Evolutionary conservation across 2,329 filamentous ascomycete genomes (phyloP), one percentile per base, ranked within the genome.

Genomic region (Talaromyces rugulosus): DNA sequence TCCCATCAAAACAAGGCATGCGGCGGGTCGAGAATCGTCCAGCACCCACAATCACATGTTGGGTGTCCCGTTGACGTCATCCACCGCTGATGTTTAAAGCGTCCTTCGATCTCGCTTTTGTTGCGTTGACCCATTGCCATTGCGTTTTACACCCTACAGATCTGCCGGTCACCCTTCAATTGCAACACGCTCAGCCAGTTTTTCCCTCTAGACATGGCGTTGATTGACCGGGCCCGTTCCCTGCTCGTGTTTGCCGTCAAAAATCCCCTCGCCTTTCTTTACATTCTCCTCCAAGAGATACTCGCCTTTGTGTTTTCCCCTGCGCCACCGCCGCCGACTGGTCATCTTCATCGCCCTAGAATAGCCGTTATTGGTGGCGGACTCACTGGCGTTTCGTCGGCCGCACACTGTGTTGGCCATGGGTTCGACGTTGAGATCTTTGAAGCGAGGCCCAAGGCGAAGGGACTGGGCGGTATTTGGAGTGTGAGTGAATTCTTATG

Each of bases 381-480:
- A 1, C 81, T 96, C 60, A 95, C 91, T 4, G 85, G 85, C 44
- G 87, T 95, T 2, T 91, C 90, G 1, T 86, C 90, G 7, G 92
- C 92, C 0, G 87, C 90, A 1, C 91, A 96, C 72, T 92, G 90
- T 70, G 86, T 93, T 40, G 91, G 91, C 1, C 90, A 95, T 84
- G 91, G 91, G 52, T 94, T 94, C 67, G 90, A 95, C 65, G 89
- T 92, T 6, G 83, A 84, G 23, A 85, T 96, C 44, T 96, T 96
- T 66, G 91, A 96, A 72, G 85, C 86, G 7, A 89, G 89, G 1
- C 75, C 81, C 4, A 80, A 86, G 65, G 82, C 89, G 16, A 81
- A 85, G 28, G 75, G 75, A 5, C 74, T 96, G 0, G 90, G 90
- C 16, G 91, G 91, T 0, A 94, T 94, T 36, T 94, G 91, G 90